phyloP scores from a whole-genome alignment of 352 stramenopile species.

The Bremia lactucae region DNA sequence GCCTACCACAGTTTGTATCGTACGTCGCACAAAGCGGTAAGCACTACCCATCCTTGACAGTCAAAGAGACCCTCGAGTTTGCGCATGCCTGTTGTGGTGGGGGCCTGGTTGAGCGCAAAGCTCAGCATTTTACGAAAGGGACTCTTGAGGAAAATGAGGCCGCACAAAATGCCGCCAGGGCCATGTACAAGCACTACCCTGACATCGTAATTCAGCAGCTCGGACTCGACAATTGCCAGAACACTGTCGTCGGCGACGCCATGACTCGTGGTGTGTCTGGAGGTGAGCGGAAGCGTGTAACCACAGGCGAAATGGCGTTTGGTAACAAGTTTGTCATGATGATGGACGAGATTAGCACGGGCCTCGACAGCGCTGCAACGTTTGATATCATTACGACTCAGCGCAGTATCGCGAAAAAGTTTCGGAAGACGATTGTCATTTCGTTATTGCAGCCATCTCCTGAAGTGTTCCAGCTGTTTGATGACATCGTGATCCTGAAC shows the following conservation, averaged over 20 bases:
- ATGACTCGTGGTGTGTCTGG: conserved; percentile 51
- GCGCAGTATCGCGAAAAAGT: conserved; percentile 13
- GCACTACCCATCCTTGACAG: conserved; percentile 65
- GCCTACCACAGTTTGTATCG: conserved; percentile 33
- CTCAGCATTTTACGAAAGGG: conserved; percentile 9
- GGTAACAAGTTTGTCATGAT: conserved; percentile 63
- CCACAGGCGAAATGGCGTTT: conserved; percentile 84
- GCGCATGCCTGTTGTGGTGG: conserved; percentile 29
- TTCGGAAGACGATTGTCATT: conserved; percentile 31
- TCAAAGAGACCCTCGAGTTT: conserved; percentile 45
- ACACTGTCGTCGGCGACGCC: conserved; percentile 45
- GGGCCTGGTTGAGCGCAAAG: conserved; percentile 9
- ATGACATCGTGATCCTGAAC: conserved; percentile 13
- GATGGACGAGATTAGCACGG: conserved; percentile 89
- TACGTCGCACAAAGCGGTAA: conserved; percentile 59
- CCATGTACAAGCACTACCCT: conserved; percentile 14
- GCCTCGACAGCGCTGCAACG: conserved; percentile 68
- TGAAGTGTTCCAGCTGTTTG: conserved; percentile 10
- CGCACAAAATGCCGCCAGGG: conserved; percentile 9
- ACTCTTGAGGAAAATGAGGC: conserved; percentile 8
- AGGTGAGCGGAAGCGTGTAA: conserved; percentile 61
- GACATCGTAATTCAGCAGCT: conserved; percentile 29
- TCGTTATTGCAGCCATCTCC: conserved; percentile 76
- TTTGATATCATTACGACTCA: conserved; percentile 28
- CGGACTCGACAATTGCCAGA: conserved; percentile 35